Conservation (phyloP, 2,329 filamentous ascomycete species). For the Hymenoscyphus fraxineus region DNA sequence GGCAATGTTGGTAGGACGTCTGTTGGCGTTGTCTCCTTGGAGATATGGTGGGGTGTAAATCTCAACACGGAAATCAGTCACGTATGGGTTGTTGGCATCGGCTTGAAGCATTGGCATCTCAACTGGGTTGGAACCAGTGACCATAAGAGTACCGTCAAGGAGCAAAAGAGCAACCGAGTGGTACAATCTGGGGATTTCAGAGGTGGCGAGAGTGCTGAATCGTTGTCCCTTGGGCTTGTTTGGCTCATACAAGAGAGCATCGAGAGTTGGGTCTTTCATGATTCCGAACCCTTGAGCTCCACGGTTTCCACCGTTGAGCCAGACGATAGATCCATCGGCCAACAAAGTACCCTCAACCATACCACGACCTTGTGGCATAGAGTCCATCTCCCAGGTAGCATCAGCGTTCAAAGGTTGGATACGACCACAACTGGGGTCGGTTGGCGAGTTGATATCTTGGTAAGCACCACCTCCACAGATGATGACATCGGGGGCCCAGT, state of each 20-base stretch:
- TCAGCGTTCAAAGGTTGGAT: slow-evolving; percentile 48
- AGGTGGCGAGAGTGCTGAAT: slow-evolving; percentile 43
- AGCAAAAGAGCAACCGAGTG: slow-evolving; percentile 58
- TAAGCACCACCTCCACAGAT: slow-evolving; percentile 58
- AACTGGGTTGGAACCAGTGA: slow-evolving; percentile 58
- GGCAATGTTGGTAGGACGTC: slow-evolving; percentile 45
- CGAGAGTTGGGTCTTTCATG: slow-evolving; percentile 49
- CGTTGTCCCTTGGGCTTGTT: slow-evolving; percentile 46
- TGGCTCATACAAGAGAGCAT: slow-evolving; percentile 56
- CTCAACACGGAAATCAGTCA: slow-evolving; percentile 60
- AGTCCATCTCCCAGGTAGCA: slow-evolving; percentile 53
- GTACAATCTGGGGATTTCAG: slow-evolving; percentile 50
- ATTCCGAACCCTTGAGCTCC: slow-evolving; percentile 59
- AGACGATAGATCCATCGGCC: slow-evolving; percentile 56
- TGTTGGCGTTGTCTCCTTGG: slow-evolving; percentile 44
- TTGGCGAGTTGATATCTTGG: slow-evolving; percentile 56
- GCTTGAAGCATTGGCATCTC: slow-evolving; percentile 51
- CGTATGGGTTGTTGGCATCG: slow-evolving; percentile 44
- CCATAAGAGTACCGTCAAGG: slow-evolving; percentile 55
- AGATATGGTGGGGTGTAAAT: slow-evolving; percentile 60
- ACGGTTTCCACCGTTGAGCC: slow-evolving; percentile 54
- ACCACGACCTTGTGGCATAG: slow-evolving; percentile 53
- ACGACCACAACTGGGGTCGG: slow-evolving; percentile 54
- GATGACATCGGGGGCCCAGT: slow-evolving; percentile 51
- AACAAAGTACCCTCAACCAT: slow-evolving; percentile 60